Conservation (phyloP, 768 basidiomycete genomes). For the Mycena indigotica region DNA sequence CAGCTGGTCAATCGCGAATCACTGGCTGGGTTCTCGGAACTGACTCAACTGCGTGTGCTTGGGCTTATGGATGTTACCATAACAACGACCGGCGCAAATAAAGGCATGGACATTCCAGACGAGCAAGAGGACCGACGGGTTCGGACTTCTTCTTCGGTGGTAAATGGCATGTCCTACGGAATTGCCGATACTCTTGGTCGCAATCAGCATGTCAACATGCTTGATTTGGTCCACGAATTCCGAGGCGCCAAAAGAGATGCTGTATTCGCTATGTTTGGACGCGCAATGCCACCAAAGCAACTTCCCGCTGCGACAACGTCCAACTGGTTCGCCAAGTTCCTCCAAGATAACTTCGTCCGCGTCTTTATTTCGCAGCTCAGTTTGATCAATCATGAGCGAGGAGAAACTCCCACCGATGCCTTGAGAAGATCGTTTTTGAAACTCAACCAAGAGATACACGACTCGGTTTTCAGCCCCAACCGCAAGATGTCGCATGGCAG, state of each 20-base stretch:
- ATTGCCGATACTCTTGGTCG: slow-evolving; percentile 90
- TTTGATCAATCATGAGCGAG: slow-evolving; percentile 44
- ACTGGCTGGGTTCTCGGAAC: slow-evolving; percentile 83
- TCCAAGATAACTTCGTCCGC: slow-evolving; percentile 77
- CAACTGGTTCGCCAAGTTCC: slow-evolving; percentile 76
- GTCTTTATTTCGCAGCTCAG: slow-evolving; percentile 64
- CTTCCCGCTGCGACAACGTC: slow-evolving; percentile 51
- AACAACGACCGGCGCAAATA: slow-evolving; percentile 56
- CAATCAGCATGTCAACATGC: slow-evolving; percentile 79
- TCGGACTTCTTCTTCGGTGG: slow-evolving; percentile 84
- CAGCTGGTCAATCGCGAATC: slow-evolving; percentile 34
- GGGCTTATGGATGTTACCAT: slow-evolving; percentile 98
- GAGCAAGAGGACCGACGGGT: slow-evolving; percentile 89
- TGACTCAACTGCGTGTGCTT: slow-evolving; percentile 82
- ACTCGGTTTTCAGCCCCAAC: slow-evolving; percentile 52
- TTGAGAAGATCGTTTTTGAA: slow-evolving; percentile 85
- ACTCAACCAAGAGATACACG: slow-evolving; percentile 81
- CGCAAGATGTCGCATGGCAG: slow-evolving; percentile 80
- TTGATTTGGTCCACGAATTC: slow-evolving; percentile 92
- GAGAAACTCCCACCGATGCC: slow-evolving; percentile 70
- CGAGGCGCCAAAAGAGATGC: slow-evolving; percentile 76
- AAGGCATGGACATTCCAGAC: slow-evolving; percentile 66
- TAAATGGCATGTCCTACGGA: slow-evolving; percentile 93
- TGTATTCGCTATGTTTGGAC: slow-evolving; percentile 95
- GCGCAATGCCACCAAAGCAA: slow-evolving; percentile 51